A percentile compares a stretch with the other conserved stretches of the same genome.
Evolutionary conservation across 768 basidiomycete genomes (phyloP).

Genomic region (Lyophyllum shimeji): DNA sequence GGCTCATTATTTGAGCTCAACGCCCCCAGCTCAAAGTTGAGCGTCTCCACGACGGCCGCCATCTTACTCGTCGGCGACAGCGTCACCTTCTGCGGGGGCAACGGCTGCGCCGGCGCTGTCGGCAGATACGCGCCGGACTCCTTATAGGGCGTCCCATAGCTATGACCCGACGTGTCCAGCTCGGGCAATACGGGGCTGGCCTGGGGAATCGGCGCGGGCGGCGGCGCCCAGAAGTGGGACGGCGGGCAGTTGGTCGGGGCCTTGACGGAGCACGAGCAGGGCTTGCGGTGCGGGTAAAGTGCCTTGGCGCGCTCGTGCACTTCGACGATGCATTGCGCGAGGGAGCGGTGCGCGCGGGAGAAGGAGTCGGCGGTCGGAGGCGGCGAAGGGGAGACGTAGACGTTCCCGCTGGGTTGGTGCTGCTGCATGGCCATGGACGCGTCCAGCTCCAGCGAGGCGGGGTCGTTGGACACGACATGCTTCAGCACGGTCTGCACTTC

Average conservation of each 20-base stretch:
- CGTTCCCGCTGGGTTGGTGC: slow-evolving; percentile 15
- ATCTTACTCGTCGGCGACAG: slow-evolving; percentile 37
- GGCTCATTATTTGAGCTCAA: slow-evolving; percentile 38
- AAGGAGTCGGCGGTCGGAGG: slow-evolving; percentile 36
- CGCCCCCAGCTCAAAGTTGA: slow-evolving; percentile 50
- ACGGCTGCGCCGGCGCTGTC: slow-evolving; percentile 24
- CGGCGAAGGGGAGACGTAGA: slow-evolving; percentile 20
- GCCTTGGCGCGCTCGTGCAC: slow-evolving; percentile 43
- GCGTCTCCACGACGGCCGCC: slow-evolving; percentile 38
- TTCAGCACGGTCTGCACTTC: slow-evolving; percentile 43
- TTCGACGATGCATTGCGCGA: slow-evolving; percentile 48
- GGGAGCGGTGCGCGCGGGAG: slow-evolving; percentile 36
- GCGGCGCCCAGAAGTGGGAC: slow-evolving; percentile 46
- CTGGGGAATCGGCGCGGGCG: slow-evolving; percentile 28
- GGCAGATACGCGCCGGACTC: slow-evolving; percentile 24
- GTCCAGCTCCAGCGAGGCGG: slow-evolving; percentile 18
- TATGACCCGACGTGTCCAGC: slow-evolving; percentile 27
- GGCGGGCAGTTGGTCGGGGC: slow-evolving; percentile 33
- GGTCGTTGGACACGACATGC: slow-evolving; percentile 20
- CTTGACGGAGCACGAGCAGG: slow-evolving; percentile 38
- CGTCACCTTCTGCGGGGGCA: neutral
- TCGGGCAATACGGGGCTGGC: slow-evolving; percentile 39
- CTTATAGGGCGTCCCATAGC: slow-evolving; percentile 13
- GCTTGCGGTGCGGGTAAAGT: slow-evolving; percentile 43
- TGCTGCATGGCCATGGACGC: slow-evolving; percentile 1